Conservation (phyloP, 2,329 filamentous ascomycete species). For the Hypoxylon rubiginosum region DNA sequence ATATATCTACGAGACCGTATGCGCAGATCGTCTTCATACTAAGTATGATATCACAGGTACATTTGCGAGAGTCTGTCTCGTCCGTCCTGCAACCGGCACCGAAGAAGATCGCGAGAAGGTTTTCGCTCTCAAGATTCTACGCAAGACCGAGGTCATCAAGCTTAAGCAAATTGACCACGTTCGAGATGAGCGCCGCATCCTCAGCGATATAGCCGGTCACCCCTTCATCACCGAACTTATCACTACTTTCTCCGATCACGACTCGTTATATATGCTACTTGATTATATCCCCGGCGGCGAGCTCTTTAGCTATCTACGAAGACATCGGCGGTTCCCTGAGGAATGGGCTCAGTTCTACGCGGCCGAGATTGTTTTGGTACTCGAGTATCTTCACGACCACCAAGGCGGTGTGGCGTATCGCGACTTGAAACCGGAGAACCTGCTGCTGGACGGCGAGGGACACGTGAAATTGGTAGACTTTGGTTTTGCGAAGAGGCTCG, state of each 20-base stretch:
- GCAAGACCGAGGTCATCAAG: slow-evolving; percentile 79
- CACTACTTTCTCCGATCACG: slow-evolving; percentile 82
- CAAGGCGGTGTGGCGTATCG: slow-evolving; percentile 84
- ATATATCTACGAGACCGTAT: slow-evolving; percentile 40
- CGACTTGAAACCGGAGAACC: slow-evolving; percentile 86
- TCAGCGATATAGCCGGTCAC: slow-evolving; percentile 82
- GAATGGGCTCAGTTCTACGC: slow-evolving; percentile 84
- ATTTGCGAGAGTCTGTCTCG: slow-evolving; percentile 86
- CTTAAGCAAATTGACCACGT: slow-evolving; percentile 91
- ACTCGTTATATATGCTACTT: slow-evolving; percentile 85
- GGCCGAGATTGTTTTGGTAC: slow-evolving; percentile 84
- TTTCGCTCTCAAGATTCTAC: slow-evolving; percentile 85
- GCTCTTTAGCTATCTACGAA: slow-evolving; percentile 85
- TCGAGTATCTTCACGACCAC: slow-evolving; percentile 84
- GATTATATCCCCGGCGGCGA: slow-evolving; percentile 88
- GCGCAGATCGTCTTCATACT: slow-evolving; percentile 28
- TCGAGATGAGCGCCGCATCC: slow-evolving; percentile 83
- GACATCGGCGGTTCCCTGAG: slow-evolving; percentile 84
- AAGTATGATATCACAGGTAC: slow-evolving; percentile 66
- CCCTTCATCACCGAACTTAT: slow-evolving; percentile 86
- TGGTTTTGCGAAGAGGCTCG: slow-evolving; percentile 85
- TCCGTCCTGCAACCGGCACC: slow-evolving; percentile 70
- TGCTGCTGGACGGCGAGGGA: slow-evolving; percentile 80
- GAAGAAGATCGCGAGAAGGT: slow-evolving; percentile 72
- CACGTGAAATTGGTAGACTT: slow-evolving; percentile 89